phyloP scores from a whole-genome alignment of 2,329 filamentous ascomycete species.

The Cytospora paraplurivora region DNA sequence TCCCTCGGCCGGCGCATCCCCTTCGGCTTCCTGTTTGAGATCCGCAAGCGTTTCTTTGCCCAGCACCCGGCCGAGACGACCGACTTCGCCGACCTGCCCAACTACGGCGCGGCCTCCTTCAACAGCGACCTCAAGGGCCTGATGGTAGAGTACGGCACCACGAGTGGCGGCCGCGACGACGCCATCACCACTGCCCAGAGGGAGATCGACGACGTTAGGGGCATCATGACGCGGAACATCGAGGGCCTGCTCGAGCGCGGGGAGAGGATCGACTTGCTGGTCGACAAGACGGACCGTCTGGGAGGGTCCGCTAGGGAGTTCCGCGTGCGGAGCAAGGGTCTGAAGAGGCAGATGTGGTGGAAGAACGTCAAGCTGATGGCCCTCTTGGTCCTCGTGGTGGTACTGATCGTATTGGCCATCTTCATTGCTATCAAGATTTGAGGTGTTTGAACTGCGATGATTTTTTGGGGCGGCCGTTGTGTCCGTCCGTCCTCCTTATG shows the following conservation, averaged over 20 bases:
- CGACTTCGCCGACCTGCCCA: conserved; percentile 76
- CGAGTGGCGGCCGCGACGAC: conserved; percentile 73
- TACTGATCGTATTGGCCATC: conserved; percentile 58
- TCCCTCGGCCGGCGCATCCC: conserved; percentile 83
- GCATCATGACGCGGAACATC: conserved; percentile 96
- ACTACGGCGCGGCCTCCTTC: conserved; percentile 89
- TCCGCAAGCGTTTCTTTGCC: conserved; percentile 82
- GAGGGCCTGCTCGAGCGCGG: conserved; percentile 86
- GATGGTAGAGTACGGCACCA: conserved; percentile 84
- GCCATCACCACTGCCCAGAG: conserved; percentile 79
- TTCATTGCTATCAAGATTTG: conserved; percentile 55
- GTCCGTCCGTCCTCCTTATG: not conserved
- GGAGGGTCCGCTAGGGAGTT: conserved; percentile 91
- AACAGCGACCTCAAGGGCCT: conserved; percentile 75
- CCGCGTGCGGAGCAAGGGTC: conserved; percentile 77
- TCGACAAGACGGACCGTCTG: conserved; percentile 93
- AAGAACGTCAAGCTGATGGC: conserved; percentile 97
- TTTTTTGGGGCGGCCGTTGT: not conserved
- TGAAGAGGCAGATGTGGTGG: conserved; percentile 98
- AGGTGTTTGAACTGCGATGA: conserved; percentile 2
- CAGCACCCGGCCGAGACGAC: conserved; percentile 67
- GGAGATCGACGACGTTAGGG: conserved; percentile 89
- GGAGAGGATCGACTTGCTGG: conserved; percentile 88
- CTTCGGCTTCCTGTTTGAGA: conserved; percentile 89
- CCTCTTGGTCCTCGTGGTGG: conserved; percentile 69